phyloP scores from a whole-genome alignment of 139 green algal species.

The Chlamydomonas sp. region DNA sequence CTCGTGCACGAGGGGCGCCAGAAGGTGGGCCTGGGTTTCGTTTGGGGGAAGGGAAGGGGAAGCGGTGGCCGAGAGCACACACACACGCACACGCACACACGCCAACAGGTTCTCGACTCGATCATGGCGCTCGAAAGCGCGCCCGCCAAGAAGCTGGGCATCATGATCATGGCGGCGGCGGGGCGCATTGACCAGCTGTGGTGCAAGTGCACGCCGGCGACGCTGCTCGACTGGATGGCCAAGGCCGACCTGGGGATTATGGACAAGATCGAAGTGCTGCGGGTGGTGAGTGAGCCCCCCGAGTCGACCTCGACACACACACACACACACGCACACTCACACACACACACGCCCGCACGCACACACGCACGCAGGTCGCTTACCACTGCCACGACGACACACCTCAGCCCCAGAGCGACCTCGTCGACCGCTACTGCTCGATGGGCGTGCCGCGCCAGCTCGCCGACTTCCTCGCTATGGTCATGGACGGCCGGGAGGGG shows the following conservation, averaged over 20 bases:
- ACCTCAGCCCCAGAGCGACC: neutral
- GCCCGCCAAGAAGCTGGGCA: conserved; percentile 28
- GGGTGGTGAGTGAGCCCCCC: conserved; percentile 8
- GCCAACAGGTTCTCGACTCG: conserved; percentile 18
- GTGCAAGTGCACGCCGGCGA: conserved; percentile 22
- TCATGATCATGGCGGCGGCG: conserved; percentile 31
- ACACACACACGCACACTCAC: conserved; percentile 2
- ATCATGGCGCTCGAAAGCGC: conserved; percentile 22
- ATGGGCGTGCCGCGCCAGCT: conserved; percentile 26
- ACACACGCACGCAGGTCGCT: conserved; percentile 9
- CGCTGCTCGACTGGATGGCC: conserved; percentile 22
- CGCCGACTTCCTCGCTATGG: conserved; percentile 35
- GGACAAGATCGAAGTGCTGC: conserved; percentile 38
- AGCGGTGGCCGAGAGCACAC: neutral
- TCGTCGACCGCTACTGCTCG: conserved; percentile 26
- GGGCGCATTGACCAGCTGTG: conserved; percentile 38
- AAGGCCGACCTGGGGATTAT: conserved; percentile 15
- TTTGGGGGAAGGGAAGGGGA: neutral
- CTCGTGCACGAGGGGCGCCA: conserved; percentile 19
- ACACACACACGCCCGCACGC: conserved; percentile 1
- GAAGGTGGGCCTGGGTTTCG: conserved; percentile 12
- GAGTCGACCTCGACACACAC: too few relatives aligned
- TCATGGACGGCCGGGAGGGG: conserved; percentile 36
- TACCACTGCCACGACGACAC: conserved; percentile 3
- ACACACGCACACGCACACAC: neutral